Evolutionary conservation across 2,329 filamentous ascomycete species (phyloP).

Genomic region (Cytospora piceae): DNA sequence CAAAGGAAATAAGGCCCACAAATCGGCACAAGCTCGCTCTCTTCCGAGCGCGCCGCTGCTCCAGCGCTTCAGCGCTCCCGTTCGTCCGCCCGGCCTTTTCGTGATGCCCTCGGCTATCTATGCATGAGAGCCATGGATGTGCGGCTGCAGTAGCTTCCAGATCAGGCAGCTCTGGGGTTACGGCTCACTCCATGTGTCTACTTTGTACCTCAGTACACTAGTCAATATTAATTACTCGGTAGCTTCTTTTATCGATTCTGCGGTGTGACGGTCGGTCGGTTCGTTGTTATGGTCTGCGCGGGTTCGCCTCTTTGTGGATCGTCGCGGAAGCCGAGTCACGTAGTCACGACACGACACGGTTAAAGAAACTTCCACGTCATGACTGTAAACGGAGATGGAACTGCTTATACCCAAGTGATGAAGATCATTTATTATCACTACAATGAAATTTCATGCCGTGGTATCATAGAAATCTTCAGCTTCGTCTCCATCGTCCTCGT

Average conservation of each 20-base stretch:
- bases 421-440: constrained; percentile 4
- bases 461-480: constrained; percentile 6
- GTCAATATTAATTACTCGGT: no score
- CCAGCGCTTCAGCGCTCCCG: constrained; percentile 12
- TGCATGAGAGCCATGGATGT: neutral
- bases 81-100: constrained; percentile 12
- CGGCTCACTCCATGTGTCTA: neutral
- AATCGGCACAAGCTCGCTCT: constrained; percentile 15
- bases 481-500: constrained; percentile 4
- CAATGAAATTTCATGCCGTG: constrained; percentile 14
- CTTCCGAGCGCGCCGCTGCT: neutral
- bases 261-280: constrained; percentile 11
- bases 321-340: constrained; percentile 22
- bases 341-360: neutral
- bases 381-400: no score
- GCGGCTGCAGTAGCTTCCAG: constrained; percentile 1
- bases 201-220: neutral
- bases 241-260: neutral
- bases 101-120: constrained; percentile 21
- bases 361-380: no score
- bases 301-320: constrained; percentile 7
- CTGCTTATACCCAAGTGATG: neutral
- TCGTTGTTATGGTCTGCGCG: neutral
- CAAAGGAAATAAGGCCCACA: neutral
- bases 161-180: constrained; percentile 10